Percentiles rank a stretch among this genome's conserved stretches.
phyloP scores from a whole-genome alignment of 2,329 filamentous ascomycete species.

The Bipolaris gigantea region DNA sequence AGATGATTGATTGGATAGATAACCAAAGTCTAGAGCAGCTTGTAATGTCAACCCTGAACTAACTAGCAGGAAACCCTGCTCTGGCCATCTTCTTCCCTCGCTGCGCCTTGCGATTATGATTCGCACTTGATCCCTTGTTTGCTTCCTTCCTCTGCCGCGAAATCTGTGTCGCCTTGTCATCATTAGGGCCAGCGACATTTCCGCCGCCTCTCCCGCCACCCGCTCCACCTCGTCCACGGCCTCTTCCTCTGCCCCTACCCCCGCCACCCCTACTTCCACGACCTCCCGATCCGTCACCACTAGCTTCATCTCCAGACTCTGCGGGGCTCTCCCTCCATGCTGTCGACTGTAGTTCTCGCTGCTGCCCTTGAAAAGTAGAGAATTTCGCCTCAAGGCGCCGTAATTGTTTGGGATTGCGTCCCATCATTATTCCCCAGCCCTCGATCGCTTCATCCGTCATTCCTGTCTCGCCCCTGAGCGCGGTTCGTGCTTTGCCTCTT shows the following conservation, averaged over 20 bases:
- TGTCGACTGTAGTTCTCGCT: slow-evolving; percentile 66
- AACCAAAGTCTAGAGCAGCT: no score
- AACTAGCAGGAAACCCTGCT: slow-evolving; percentile 52
- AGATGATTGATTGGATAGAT: no score
- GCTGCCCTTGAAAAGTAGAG: slow-evolving; percentile 65
- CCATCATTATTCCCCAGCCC: slow-evolving; percentile 88
- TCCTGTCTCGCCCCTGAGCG: slow-evolving; percentile 73
- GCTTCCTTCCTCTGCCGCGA: slow-evolving; percentile 78
- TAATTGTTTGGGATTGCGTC: slow-evolving; percentile 69
- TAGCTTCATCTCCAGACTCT: slow-evolving; percentile 58
- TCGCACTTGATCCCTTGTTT: slow-evolving; percentile 78
- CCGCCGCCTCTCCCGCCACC: slow-evolving; percentile 44
- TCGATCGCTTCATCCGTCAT: slow-evolving; percentile 95
- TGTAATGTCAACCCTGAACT: slow-evolving; percentile 2
- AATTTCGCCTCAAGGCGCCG: slow-evolving; percentile 72
- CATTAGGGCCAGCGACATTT: slow-evolving; percentile 65
- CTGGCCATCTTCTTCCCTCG: slow-evolving; percentile 64
- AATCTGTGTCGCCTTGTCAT: slow-evolving; percentile 71
- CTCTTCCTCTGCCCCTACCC: slow-evolving; percentile 42
- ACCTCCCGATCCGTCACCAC: slow-evolving; percentile 50
- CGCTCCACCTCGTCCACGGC: slow-evolving; percentile 38
- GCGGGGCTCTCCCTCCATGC: slow-evolving; percentile 59
- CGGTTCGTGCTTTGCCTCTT: slow-evolving; percentile 62
- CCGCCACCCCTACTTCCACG: slow-evolving; percentile 50
- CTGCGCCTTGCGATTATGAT: slow-evolving; percentile 80